phyloP scores from a whole-genome alignment of 306 rosid species.

The Vigna reflexopilosa region DNA sequence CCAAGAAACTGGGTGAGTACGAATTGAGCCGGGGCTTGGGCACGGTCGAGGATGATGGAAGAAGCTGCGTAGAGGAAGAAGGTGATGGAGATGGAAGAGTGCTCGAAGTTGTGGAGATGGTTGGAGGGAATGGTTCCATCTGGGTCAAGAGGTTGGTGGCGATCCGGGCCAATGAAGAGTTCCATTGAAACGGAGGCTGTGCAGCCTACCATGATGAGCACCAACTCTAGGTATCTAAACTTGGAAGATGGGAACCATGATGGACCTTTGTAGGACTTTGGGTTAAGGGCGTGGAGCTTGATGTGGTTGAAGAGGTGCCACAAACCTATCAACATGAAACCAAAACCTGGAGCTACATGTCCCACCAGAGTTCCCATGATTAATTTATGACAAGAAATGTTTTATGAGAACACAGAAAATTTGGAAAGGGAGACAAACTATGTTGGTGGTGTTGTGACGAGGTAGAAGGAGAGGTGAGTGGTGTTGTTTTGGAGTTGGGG shows the following conservation, averaged over 20 bases:
- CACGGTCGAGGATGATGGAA: slow-evolving; percentile 55
- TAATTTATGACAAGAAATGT: not conserved
- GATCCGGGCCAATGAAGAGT: slow-evolving; percentile 67
- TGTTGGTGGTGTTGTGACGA: not conserved
- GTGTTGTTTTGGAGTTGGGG: not conserved
- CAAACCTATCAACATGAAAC: slow-evolving; percentile 69
- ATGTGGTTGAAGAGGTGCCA: slow-evolving; percentile 88
- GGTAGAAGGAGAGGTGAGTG: not conserved
- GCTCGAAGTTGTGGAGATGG: slow-evolving; percentile 87
- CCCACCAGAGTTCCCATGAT: slow-evolving; percentile 78
- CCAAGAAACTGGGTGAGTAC: slow-evolving; percentile 61
- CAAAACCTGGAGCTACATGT: slow-evolving; percentile 78
- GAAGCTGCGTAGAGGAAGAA: slow-evolving; percentile 60
- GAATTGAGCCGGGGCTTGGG: slow-evolving; percentile 21
- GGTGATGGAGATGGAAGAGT: slow-evolving; percentile 65
- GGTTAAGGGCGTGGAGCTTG: slow-evolving; percentile 57
- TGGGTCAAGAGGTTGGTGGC: slow-evolving; percentile 68
- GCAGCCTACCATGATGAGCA: slow-evolving; percentile 58
- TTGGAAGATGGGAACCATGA: slow-evolving; percentile 70
- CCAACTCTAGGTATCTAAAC: slow-evolving; percentile 63
- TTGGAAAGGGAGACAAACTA: slow-evolving; percentile 19
- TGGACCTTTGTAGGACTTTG: slow-evolving; percentile 49
- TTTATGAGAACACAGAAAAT: not conserved
- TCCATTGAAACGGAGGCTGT: slow-evolving; percentile 71
- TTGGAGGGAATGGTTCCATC: slow-evolving; percentile 80